Evolutionary conservation across 805 yeast species (phyloP), one percentile per base, ranked within the genome.

Genomic region (Trichomonascus vanleenenianus): DNA sequence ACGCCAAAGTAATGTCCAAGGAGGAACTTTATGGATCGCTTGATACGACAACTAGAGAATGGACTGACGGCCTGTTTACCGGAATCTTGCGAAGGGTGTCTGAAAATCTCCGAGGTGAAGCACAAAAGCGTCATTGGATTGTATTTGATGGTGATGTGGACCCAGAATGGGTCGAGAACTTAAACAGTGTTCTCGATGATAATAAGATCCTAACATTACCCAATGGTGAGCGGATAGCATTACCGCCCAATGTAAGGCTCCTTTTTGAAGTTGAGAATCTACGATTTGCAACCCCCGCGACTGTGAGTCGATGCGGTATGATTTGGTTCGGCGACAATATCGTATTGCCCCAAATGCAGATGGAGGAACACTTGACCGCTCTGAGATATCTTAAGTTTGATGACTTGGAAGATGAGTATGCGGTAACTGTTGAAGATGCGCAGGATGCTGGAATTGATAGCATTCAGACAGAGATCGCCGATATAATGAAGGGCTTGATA

Each of bases 121-220:
- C 65, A 2, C 30, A 46, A 1, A 78, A 74, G 48, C 61, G 71
- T 2, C 71, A 79, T 12, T 88, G 95, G 93, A 73, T 91, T 48
- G 73, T 89, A 0, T 84, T 91, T 58, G 97, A 91, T 63, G 94
- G 97, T 34, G 96, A 87, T 55, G 76, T 91, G 31, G 97, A 91
- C 58, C 97, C 97, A 0, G 80, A 78, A 34, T 91, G 97, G 95
- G 86, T 86, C 1, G 97, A 91, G 56, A 83, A 83, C 46, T 67
- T 91, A 52, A 91, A 91, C 65, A 83, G 95, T 66, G 93, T 88
- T 8, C 68, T 91, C 14, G 97, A 91, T 63, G 97, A 91, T 53
- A 91, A 88, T 63, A 79, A 76, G 51, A 52, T 83, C 1, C 63
- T 91, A 36, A 88, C 97, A 0, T 66, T 91, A 8, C 93, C 97